Evolutionary conservation across 495 filamentous ascomycete species (phyloP), one percentile per base, ranked within the genome.

Genomic region (Xylaria longipes): DNA sequence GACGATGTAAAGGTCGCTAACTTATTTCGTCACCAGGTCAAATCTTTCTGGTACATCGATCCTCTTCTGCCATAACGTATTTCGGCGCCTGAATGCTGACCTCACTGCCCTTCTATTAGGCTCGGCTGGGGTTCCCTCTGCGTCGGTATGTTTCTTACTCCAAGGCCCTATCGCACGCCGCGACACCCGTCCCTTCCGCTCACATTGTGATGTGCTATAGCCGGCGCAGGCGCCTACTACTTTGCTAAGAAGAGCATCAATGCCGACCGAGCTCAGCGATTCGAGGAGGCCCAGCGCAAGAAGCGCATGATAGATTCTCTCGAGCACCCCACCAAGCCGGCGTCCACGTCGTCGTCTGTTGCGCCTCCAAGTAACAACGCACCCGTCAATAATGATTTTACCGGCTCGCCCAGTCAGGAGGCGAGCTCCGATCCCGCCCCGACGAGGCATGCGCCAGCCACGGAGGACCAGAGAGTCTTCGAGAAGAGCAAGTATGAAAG

Each of bases 181-280:
- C 37, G 14, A n/a, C 54, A 2, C 22, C 35, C 17, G 41, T 50
- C 48, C 62, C 79, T 82, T 48, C 81, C 73, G 57, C 17, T 46
- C 27, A 20, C 57, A 27, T 25, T 71, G 50, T 69, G 54, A 31
- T 69, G 45, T 37, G 31, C 6, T 62, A 64, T 77, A 94, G 96
- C 95, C 77, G 96, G 93, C 77, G 95, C 89, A 65, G 82, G 74
- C 46, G 94, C 96, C 72, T 99, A 99, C 87, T 93, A 93, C 84
- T 97, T 97, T 81, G 97, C 96, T 67, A 99, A 99, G 86, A 87
- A 90, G 74, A 91, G 90, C 80, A 95, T 99, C 86, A 95, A 98
- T 75, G 92, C 92, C 73, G 93, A 97, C 82, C 92, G 94, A 50
- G 86, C 88, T 39, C 81, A 87, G 65, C 87, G 93, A 73, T 90